phyloP scores from a whole-genome alignment of 805 yeast species.

The Wilhelminamyces savonicus region DNA sequence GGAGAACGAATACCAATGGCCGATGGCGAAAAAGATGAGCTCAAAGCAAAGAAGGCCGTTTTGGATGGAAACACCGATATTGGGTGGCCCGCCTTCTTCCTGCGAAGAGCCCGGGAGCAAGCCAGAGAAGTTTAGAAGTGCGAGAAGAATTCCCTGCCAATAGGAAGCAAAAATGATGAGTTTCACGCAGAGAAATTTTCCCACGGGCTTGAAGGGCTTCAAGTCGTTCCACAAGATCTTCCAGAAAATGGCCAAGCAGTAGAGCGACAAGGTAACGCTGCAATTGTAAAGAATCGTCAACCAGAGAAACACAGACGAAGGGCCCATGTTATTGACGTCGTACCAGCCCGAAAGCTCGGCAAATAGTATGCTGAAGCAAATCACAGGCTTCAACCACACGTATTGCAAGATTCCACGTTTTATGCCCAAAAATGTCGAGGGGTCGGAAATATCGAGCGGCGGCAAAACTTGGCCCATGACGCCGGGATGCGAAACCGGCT shows the following conservation, averaged over 20 bases:
- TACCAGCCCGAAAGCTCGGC: constrained; percentile 45
- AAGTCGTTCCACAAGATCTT: constrained; percentile 76
- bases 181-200: constrained; percentile 89
- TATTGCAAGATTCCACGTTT: constrained; percentile 88
- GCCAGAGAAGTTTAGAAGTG: constrained; percentile 45
- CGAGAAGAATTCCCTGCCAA: constrained; percentile 81
- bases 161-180: constrained; percentile 94
- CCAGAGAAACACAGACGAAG: constrained; percentile 53
- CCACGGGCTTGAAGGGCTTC: constrained; percentile 78
- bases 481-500: constrained; percentile 65
- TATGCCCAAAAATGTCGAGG: constrained; percentile 65
- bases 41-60: constrained; percentile 79
- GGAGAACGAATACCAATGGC: constrained; percentile 86
- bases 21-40: constrained; percentile 74
- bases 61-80: constrained; percentile 58
- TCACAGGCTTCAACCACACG: constrained; percentile 87
- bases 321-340: constrained; percentile 43
- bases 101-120: constrained; percentile 30
- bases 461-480: constrained; percentile 43
- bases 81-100: constrained; percentile 18
- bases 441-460: constrained; percentile 79
- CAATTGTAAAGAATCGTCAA: constrained; percentile 66
- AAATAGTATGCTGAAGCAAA: constrained; percentile 51
- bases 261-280: constrained; percentile 76
- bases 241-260: constrained; percentile 89